A percentile compares a stretch with the other conserved stretches of the same genome.
These are phyloP conservation scores for Starmerella sirachaensis DNA, from an alignment of 805 yeast species.

Conservation along the genomic window DNA sequence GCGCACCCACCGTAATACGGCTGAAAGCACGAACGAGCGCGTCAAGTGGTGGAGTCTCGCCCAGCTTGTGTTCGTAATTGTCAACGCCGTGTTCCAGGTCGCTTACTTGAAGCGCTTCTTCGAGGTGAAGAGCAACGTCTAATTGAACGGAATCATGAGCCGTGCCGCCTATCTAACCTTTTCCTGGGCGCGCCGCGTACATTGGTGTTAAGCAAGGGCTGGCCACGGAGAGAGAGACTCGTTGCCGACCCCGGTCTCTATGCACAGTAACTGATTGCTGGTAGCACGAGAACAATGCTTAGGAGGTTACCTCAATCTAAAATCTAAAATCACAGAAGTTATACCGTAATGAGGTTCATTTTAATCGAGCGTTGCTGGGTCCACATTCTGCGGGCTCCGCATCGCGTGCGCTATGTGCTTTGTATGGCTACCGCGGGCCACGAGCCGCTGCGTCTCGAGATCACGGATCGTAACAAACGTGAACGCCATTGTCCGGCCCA, in stretches of 20 bases:
- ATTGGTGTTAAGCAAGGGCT: too few species aligned
- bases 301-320: too few species aligned
- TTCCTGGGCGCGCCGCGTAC: too few species aligned
- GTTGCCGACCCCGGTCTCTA: too few species aligned
- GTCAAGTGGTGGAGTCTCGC: slow-evolving; percentile 97
- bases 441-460: slow-evolving; percentile 20
- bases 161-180: too few species aligned
- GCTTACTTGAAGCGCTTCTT: slow-evolving; percentile 88
- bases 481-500: slow-evolving; percentile 34
- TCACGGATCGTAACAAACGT: slow-evolving; percentile 28
- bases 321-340: too few species aligned
- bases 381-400: slow-evolving; percentile 25
- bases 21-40: slow-evolving; percentile 91
- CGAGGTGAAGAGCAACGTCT: slow-evolving; percentile 85
- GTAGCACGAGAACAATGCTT: too few species aligned
- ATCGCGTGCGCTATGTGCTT: slow-evolving; percentile 31
- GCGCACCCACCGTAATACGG: slow-evolving; percentile 95
- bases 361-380: too few species aligned
- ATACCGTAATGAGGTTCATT: too few species aligned
- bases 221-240: too few species aligned
- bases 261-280: too few species aligned
- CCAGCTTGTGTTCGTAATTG: slow-evolving; percentile 75
- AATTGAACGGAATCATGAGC: too few species aligned
- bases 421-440: slow-evolving; percentile 35
- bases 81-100: slow-evolving; percentile 84